These are phyloP conservation scores for Lizonia empirigonia DNA, from an alignment of 2,329 filamentous ascomycete species.

Conservation along the genomic window DNA sequence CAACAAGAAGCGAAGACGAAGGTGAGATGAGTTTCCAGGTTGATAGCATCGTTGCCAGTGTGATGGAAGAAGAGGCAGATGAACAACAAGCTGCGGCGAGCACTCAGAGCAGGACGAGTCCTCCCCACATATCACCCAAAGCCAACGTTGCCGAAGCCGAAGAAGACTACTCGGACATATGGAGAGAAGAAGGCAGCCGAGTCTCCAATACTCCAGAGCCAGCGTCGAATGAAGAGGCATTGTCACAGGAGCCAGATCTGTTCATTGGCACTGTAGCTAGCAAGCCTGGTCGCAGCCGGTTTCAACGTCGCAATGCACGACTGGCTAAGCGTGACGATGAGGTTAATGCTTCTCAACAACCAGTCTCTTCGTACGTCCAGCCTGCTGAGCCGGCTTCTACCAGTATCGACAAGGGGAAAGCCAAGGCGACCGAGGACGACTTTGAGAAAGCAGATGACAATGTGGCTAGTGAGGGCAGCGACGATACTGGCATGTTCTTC, in stretches of 20 bases:
- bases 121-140: background rate
- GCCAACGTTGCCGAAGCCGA: background rate
- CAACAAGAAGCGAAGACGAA: constrained; percentile 38
- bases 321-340: constrained; percentile 50
- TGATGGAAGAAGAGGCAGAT: constrained; percentile 8
- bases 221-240: constrained; percentile 1
- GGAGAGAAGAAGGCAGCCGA: constrained; percentile 56
- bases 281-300: constrained; percentile 49
- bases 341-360: constrained; percentile 32
- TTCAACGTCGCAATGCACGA: constrained; percentile 49
- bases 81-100: background rate
- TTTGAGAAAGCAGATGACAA: constrained; percentile 22
- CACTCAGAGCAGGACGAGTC: background rate
- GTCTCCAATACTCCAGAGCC: constrained; percentile 26
- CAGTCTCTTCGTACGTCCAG: constrained; percentile 6
- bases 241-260: constrained; percentile 30
- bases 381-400: constrained; percentile 1
- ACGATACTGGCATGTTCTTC: constrained; percentile 49
- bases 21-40: constrained; percentile 44
- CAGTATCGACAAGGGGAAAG: constrained; percentile 24
- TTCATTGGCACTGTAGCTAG: constrained; percentile 38
- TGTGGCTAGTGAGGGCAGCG: constrained; percentile 36
- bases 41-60: constrained; percentile 26
- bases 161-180: constrained; percentile 49
- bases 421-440: constrained; percentile 17